A percentile compares a stretch with the other conserved stretches of the same genome.
Evolutionary conservation across 2,329 filamentous ascomycete genomes (phyloP).

Genomic region (Paraphoma sp.): DNA sequence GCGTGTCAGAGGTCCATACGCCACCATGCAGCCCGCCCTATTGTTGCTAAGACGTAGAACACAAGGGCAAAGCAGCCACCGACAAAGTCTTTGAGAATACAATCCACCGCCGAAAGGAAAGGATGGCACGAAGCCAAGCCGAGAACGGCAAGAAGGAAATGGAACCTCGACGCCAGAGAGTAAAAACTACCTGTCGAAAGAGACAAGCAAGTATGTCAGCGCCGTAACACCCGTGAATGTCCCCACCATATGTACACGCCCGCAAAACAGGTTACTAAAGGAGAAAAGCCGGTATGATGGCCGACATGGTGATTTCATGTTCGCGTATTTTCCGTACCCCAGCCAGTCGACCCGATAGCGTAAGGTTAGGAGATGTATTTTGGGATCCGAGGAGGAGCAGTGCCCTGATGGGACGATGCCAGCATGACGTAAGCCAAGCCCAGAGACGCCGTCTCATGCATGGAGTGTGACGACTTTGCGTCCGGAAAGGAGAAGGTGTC

Average conservation of each 20-base stretch:
- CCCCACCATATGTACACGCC: conserved; percentile 28
- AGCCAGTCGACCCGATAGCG: conserved; percentile 14
- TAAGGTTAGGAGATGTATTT: conserved; percentile 20
- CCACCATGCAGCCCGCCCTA: conserved; percentile 5
- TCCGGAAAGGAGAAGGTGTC: conserved; percentile 24
- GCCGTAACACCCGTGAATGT: conserved; percentile 28
- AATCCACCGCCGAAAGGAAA: conserved; percentile 13
- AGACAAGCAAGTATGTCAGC: conserved; percentile 16
- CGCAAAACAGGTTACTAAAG: conserved; percentile 26
- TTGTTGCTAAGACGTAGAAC: conserved; percentile 6
- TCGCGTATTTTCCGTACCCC: conserved; percentile 18
- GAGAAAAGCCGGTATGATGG: conserved; percentile 16
- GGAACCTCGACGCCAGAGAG: conserved; percentile 12
- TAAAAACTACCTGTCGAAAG: background rate
- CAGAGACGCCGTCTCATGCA: conserved; percentile 35
- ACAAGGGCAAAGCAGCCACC: background rate
- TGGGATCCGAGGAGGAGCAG: conserved; percentile 10
- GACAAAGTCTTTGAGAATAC: conserved; percentile 12
- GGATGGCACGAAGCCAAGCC: conserved; percentile 14
- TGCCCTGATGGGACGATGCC: conserved; percentile 19
- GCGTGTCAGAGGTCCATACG: background rate
- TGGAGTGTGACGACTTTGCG: conserved; percentile 27
- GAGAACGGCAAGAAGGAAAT: background rate
- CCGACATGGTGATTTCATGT: conserved; percentile 22
- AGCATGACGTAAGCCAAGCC: conserved; percentile 38